Base-by-base conservation (phyloP, 1,284 basidiomycete species). In the Caloboletus firmus region DNA sequence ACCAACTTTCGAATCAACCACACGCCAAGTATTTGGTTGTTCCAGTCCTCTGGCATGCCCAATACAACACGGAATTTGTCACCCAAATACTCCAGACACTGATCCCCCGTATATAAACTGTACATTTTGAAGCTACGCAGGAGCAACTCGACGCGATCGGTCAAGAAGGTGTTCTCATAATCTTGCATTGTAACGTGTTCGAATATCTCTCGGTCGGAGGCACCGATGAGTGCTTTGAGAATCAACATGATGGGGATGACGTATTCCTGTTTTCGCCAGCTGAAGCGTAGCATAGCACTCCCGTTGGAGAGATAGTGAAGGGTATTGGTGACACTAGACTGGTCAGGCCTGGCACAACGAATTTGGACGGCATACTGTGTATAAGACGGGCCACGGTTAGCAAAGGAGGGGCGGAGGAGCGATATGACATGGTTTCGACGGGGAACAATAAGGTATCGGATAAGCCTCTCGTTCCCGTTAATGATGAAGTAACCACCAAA, bases 401-500 rank as follows among this genome's bases (percentile, higher is more conserved):
- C 73, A 74, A 94, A 99, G 15, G 92, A 89, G 31, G 91, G 86
- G 41, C 94, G 89, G 59, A 90, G 76, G 63, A 97, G 85, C 36
- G 91, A 85, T 59, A 92, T 91, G 65, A 91, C 91, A 74, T 95
- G 92, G 69, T 97, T 93, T 57, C 95, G 82, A 62, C 86, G 89
- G 59, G 85, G 94, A 60, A 95, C 86, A 72, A 95, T 95, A 67
- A 97, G 89, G 76, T 95, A 98, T 55, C 97, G 94, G 65, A 99
- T 94, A 62, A 99, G 84, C 75, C 95, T 93, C 76, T 99, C 97
- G 76, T 98, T 99, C 58, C 97, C 97, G 72, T 99, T 99, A 71
- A 99, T 89, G 65, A 99, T 84, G 70, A 99, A 99, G 77, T 99
- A 99, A 28, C 96, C 97, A 44, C 97, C 97, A 70, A 98, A 97